Evolutionary conservation across 257 asterid genomes (phyloP), one percentile per base, ranked within the genome.

Genomic region (Eucommia ulmoides): DNA sequence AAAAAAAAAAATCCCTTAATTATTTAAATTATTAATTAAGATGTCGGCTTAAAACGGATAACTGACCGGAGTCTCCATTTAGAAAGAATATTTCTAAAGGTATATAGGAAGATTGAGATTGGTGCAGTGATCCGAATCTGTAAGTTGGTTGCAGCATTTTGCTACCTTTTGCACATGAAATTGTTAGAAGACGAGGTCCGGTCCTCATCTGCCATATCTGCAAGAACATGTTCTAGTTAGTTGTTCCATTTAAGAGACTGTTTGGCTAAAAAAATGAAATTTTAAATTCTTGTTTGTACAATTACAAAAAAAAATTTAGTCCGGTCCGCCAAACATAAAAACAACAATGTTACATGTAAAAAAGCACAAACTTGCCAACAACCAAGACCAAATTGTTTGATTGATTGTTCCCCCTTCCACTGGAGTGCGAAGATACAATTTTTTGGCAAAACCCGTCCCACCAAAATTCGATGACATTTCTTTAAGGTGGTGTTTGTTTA

Each of bases 161-260:
- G 77, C 89, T 79, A 49, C 99, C 99, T 72, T 79, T 86, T 3
- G 95, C 80, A 50, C 88, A 86, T 2, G 96, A 87, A 45, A 91
- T 71, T 29, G 96, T 86, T 24, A 83, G 73, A 62, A 86, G 80
- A 38, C 93, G 83, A 56, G 80, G 94, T 20, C 97, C 99, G 1
- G 95, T 86, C 52, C 99, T 83, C 99, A 91, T 91, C 86, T 86
- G 97, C 97, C 97, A 86, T 53, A 86, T 77, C 97, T 91, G 79
- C 52, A 73, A 33, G 20, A 18, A 45, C 20, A 48, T 45, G 25
- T 35, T 62, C 48, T 47, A 54, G 24, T 22, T 26, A 22, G 41
- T 42, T 20, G 24, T n/a, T n/a, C n/a, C n/a, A n/a, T n/a, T n/a
- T n/a, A n/a, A n/a, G n/a, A n/a, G n/a, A n/a, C n/a, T n/a, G n/a